Evolutionary conservation across 345 rosid genomes (phyloP), one percentile per base, ranked within the genome.

Genomic region (Pistacia vera): DNA sequence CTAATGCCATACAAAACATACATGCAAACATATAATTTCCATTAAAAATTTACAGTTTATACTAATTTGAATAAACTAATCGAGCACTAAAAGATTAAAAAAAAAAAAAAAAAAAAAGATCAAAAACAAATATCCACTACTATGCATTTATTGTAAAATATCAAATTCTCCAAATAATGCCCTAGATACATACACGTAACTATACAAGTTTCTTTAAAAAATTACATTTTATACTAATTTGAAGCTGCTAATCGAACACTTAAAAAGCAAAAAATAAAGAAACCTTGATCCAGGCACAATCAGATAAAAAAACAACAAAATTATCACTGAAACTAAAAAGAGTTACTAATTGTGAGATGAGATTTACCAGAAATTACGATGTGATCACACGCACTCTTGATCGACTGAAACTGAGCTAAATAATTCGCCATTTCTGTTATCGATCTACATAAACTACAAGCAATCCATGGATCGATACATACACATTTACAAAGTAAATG

Each of bases 401-500:
- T 89, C 56, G 97, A 77, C 77, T 92, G 99, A 79, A 96, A 96
- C 84, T 93, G 99, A 86, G 95, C 92, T 60, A 96, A 83, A 80
- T 86, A 92, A 82, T 90, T 93, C 51, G 97, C 96, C 99, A 93
- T 96, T 62, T 35, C 68, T 62, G 49, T 54, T 76, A 72, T 76
- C 84, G 89, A 90, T 87, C 92, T 84, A 85, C 48, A 73, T 68
- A 55, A 49, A 55, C 68, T 52, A 64, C 13, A n/a, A 0, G 59
- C 25, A 78, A 74, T 81, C 84, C 85, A 79, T 76, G 70, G 83
- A 86, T 79, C 81, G 68, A 80, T 36, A 20, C 61, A 60, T 33
- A 52, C 56, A 41, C 63, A 41, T 54, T 41, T 52, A 56, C 46
- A 62, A 4, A 38, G 36, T 11, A 7, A 13, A 18, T 51, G 49